phyloP scores from a whole-genome alignment of 495 filamentous ascomycete species.

The Aspergillus kassunensis region DNA sequence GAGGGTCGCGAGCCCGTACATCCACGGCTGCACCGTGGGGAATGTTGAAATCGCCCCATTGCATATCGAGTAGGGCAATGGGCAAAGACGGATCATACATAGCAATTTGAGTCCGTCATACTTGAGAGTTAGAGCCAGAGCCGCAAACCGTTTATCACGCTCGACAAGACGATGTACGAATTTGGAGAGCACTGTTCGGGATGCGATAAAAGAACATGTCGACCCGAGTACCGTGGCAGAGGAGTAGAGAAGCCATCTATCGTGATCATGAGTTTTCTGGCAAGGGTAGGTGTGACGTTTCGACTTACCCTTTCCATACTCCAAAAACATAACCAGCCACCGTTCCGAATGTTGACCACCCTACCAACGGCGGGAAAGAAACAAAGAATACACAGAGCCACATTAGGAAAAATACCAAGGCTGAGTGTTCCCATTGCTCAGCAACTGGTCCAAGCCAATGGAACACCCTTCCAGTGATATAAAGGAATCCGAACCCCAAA shows the following conservation, averaged over 20 bases:
- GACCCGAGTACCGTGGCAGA: slow-evolving; percentile 74
- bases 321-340: slow-evolving; percentile 92
- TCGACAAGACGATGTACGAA: slow-evolving; percentile 80
- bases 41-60: slow-evolving; percentile 95
- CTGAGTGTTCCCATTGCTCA: slow-evolving; percentile 63
- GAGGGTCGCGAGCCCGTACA: slow-evolving; percentile 78
- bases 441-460: slow-evolving; percentile 65
- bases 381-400: slow-evolving; percentile 73
- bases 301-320: slow-evolving; percentile 69
- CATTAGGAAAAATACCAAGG: slow-evolving; percentile 71
- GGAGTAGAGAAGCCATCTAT: slow-evolving; percentile 76
- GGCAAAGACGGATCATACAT: slow-evolving; percentile 89
- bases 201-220: slow-evolving; percentile 72
- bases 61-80: slow-evolving; percentile 88
- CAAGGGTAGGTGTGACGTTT: neutral
- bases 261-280: slow-evolving; percentile 6
- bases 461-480: slow-evolving; percentile 77
- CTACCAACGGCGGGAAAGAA: slow-evolving; percentile 87
- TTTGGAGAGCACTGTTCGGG: slow-evolving; percentile 66
- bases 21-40: slow-evolving; percentile 71
- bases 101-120: slow-evolving; percentile 86
- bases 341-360: slow-evolving; percentile 83
- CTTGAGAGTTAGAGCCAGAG: slow-evolving; percentile 61
- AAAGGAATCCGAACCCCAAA: slow-evolving; percentile 60
- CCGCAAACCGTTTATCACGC: slow-evolving; percentile 72